These are phyloP conservation scores for Capsicum baccatum DNA, from an alignment of 257 asterid genomes.

Conservation along the genomic window DNA sequence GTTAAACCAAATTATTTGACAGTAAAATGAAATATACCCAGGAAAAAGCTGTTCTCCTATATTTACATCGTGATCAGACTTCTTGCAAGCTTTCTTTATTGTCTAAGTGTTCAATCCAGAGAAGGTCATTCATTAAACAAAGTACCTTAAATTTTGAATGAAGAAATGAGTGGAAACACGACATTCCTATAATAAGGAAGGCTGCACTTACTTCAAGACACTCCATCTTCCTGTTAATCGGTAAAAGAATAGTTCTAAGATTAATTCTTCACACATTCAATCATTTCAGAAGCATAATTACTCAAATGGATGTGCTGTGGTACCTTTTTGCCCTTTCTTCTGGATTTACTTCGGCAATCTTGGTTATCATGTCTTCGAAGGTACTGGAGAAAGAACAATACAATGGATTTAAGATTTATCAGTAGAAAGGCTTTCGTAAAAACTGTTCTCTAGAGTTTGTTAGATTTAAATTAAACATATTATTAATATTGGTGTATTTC, in stretches of 20 bases:
- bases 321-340: constrained; percentile 34
- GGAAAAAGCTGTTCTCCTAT: constrained; percentile 20
- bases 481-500: not conserved
- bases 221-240: constrained; percentile 30
- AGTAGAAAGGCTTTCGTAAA: not conserved
- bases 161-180: not conserved
- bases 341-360: constrained; percentile 30
- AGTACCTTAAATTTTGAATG: constrained; percentile 22
- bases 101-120: constrained; percentile 18
- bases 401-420: constrained; percentile 16
- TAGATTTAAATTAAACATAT: not conserved
- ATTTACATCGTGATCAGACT: constrained; percentile 28
- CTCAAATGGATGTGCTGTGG: not conserved
- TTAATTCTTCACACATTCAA: not conserved
- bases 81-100: constrained; percentile 33
- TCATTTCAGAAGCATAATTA: constrained; percentile 10
- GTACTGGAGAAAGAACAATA: constrained; percentile 24
- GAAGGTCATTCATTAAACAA: not conserved
- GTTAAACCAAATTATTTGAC: not conserved
- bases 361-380: constrained; percentile 27
- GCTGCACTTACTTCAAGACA: constrained; percentile 28
- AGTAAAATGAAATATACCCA: constrained; percentile 24
- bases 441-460: not conserved
- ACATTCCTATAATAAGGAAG: not conserved
- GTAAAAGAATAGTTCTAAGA: constrained; percentile 2